Base-by-base conservation (phyloP, 495 filamentous ascomycete genomes). In the Neurospora sp. region DNA sequence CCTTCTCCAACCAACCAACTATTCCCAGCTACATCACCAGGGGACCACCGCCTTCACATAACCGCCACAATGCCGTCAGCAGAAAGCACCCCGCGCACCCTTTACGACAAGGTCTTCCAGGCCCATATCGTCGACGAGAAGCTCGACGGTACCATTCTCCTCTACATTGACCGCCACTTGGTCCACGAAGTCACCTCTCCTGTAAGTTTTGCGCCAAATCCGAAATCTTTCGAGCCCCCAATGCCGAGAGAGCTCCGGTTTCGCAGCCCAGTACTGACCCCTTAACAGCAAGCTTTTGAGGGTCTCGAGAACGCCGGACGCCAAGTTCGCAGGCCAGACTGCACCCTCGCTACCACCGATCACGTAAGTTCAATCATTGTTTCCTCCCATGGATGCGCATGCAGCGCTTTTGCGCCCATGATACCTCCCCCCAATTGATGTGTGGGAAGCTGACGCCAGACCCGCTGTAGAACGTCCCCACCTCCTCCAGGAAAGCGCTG, bases 151-250 rank as follows among this genome's bases (percentile, higher is more conserved):
- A 98, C 95, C 49, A 88, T 97, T 78, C 81, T 97, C 72, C 86
- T 99, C 39, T 99, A 99, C 78, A 98, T 98, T 79, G 93, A 96
- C 83, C 88, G 96, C 81, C 96, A 99, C 87, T 88, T 99, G 44
- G 93, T 98, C 72, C 96, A 99, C 80, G 96, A 99, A 87, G 96
- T 99, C 80, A 98, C 96, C 71, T 97, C 95, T 72, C 96, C 96
- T 41, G 91, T 93, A 83, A 78, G 88, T 72, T 72, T 54, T 39
- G 6, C 31, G 18, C 54, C 54, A 5, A 20, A n/a, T 3, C 42
- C 16, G 23, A 23, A 20, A 20, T 35, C 27, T 70, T 70, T 16
- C 12, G 37, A 70, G 27, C 66, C 66, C 66, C 66, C 27, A 31
- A 35, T 70, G 16, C 35, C n/a, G 69, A 20, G 35, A 1, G 4